Percentiles rank a stretch among this genome's conserved stretches.
phyloP scores from a whole-genome alignment of 768 basidiomycete genomes.

The Antrodiella citrinella region DNA sequence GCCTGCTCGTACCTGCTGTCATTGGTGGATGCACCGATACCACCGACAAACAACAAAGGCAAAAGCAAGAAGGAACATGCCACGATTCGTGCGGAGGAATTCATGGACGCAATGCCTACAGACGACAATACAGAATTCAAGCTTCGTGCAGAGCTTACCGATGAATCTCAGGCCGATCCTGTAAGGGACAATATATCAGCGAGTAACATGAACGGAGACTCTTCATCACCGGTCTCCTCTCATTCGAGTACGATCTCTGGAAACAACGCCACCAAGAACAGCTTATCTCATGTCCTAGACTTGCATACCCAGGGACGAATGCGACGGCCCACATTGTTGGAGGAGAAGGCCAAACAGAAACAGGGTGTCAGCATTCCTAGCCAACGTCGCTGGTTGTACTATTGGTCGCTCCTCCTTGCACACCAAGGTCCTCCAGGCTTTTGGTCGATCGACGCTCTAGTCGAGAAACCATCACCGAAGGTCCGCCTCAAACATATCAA shows the following conservation, averaged over 20 bases:
- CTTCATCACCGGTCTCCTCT: too few relatives aligned
- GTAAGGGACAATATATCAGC: constrained; percentile 12
- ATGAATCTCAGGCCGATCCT: constrained; percentile 8
- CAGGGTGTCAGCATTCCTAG: constrained; percentile 76
- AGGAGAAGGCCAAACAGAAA: constrained; percentile 26
- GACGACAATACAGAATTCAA: constrained; percentile 24
- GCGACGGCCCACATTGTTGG: constrained; percentile 33
- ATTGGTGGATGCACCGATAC: constrained; percentile 36
- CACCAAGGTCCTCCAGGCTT: constrained; percentile 45
- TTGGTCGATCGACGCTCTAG: constrained; percentile 25
- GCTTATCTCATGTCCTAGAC: constrained; percentile 38
- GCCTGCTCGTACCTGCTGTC: constrained; percentile 78
- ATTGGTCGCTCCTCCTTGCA: constrained; percentile 64
- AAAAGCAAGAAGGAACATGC: constrained; percentile 41
- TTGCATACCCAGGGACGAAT: constrained; percentile 67
- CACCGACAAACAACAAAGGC: constrained; percentile 40
- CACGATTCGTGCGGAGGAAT: constrained; percentile 36
- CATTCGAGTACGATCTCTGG: constrained; percentile 2
- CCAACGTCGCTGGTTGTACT: constrained; percentile 71
- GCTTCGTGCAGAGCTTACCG: neutral
- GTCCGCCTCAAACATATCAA: constrained; percentile 50
- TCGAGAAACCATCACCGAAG: constrained; percentile 26
- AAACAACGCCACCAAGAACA: constrained; percentile 26
- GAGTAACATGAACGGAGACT: neutral
- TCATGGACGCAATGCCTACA: constrained; percentile 40